Evolutionary conservation across 192 early-diverging fungal species (phyloP).

Genomic region (Rhizophagus prolifer): DNA sequence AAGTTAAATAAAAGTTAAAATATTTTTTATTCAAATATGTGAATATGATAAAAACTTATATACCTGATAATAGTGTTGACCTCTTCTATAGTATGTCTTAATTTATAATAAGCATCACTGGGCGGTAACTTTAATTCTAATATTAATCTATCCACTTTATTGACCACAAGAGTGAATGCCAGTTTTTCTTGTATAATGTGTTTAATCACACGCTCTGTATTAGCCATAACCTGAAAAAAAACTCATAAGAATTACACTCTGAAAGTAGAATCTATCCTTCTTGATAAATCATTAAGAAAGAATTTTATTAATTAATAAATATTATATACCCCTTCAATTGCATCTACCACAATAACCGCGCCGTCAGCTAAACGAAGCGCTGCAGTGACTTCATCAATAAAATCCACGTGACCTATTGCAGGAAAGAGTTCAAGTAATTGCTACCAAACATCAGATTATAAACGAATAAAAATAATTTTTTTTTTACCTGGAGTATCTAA

Average conservation of each 20-base stretch:
- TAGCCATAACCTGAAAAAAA: conserved; percentile 73
- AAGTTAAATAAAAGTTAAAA: conserved; percentile 23
- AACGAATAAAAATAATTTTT: not conserved
- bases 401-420: conserved; percentile 81
- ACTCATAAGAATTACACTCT: too few species aligned
- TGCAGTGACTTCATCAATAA: conserved; percentile 90
- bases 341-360: conserved; percentile 90
- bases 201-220: conserved; percentile 84
- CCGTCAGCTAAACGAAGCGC: conserved; percentile 87
- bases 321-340: conserved; percentile 80
- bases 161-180: conserved; percentile 85
- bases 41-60: not conserved
- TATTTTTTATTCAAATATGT: not conserved
- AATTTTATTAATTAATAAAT: not conserved
- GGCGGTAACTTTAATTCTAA: conserved; percentile 95
- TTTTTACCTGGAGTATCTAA: conserved; percentile 87
- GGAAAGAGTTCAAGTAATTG: not conserved
- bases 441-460: not conserved
- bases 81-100: conserved; percentile 94
- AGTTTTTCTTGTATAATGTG: conserved; percentile 78
- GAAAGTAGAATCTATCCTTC: too few species aligned
- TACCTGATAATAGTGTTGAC: conserved; percentile 81
- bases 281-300: too few species aligned
- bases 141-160: conserved; percentile 98
- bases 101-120: conserved; percentile 93